Percentiles rank a stretch among this genome's conserved stretches.
Conservation (phyloP, 2,329 filamentous ascomycete genomes). For the Graphilbum sp. region DNA sequence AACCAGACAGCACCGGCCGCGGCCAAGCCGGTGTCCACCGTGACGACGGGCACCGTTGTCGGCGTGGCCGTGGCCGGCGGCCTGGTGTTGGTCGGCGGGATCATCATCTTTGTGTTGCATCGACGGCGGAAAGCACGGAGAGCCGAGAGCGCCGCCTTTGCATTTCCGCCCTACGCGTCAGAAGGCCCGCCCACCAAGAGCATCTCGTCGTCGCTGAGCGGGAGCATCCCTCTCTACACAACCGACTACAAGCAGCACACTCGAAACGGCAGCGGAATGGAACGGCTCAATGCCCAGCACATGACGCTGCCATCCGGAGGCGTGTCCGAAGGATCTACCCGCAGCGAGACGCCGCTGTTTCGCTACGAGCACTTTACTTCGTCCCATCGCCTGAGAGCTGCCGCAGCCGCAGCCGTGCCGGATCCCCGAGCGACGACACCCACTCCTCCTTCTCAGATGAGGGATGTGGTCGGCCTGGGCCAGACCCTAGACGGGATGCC, state of each 20-base stretch:
- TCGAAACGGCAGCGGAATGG: conserved; percentile 5
- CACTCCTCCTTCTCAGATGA: too few species aligned
- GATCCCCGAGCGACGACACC: neutral
- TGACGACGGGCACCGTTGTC: conserved; percentile 33
- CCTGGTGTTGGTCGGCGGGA: conserved; percentile 23
- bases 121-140: conserved; percentile 25
- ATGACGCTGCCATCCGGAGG: conserved; percentile 1
- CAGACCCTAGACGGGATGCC: conserved; percentile 19
- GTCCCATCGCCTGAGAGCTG: too few species aligned
- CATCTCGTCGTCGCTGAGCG: conserved; percentile 4
- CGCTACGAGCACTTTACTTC: neutral
- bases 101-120: conserved; percentile 29
- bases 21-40: conserved; percentile 6
- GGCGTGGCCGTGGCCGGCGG: conserved; percentile 33
- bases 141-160: conserved; percentile 3
- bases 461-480: neutral
- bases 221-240: conserved; percentile 12
- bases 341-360: neutral
- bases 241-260: conserved; percentile 15
- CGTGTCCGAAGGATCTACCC: neutral
- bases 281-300: conserved; percentile 12
- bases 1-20: conserved; percentile 13
- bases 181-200: neutral
- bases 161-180: too few species aligned
- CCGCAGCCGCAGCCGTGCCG: neutral